Base-by-base conservation (phyloP, 768 basidiomycete genomes). In the Ramaria rubella region DNA sequence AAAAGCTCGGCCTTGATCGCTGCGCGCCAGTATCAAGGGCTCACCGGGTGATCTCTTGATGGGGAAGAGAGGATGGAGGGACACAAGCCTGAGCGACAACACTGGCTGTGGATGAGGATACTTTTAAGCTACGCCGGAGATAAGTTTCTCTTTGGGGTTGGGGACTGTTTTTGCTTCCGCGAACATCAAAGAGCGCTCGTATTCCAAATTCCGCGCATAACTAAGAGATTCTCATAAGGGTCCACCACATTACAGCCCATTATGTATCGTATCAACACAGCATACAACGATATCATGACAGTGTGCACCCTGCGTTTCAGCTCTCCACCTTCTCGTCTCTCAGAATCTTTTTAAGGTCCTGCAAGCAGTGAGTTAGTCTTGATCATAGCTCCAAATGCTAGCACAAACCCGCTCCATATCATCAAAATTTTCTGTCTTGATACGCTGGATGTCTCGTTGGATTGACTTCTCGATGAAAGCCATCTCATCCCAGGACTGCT, bases 361-460 rank as follows among this genome's bases (percentile, higher is more conserved):
- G 27, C 15, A 33, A 17, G n/a, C n/a, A 48, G 31, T 8, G 27
- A 15, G 29, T 56, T 24, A 56, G 24, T 15, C 8, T 4, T 27
- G 19, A 48, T 2, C 21, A 45, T 17, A 9, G 33, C n/a, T 3
- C 17, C 23, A 31, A 15, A 33, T 34, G 29, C 14, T 2, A 15
- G n/a, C 7, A 74, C 80, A 33, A 61, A 91, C 94, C 77, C 88
- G 81, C 68, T 97, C 95, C 90, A 98, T 95, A 67, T 82, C 83
- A 66, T 97, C 94, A 60, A 96, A 72, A 72, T 96, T 91, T 60
- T 83, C 76, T 1, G 94, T 96, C 69, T 90, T 86, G 63, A 98
- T 90, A 48, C 87, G 79, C 61, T 84, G 81, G 59, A 98, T 97
- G 64, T 81, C 77, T 70, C 79, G 84, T 14, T 85, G 83, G 2